A percentile compares a stretch with the other conserved stretches of the same genome.
Conservation (phyloP, 2,329 filamentous ascomycete genomes). For the Colletotrichum limetticola region DNA sequence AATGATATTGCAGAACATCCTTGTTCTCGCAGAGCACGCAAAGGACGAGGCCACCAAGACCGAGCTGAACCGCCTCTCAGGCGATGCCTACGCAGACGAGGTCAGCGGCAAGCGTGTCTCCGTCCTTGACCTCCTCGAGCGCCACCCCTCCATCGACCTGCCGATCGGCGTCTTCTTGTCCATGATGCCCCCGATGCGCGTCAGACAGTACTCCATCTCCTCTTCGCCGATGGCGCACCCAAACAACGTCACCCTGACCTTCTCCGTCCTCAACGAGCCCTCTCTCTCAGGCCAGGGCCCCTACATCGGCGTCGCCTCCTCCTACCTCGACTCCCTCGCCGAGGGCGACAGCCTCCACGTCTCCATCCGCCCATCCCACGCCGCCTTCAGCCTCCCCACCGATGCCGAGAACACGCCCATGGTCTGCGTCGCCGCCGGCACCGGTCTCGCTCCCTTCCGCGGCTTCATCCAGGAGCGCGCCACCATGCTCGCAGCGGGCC, state of each 20-base stretch:
- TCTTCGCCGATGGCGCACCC: conserved; percentile 72
- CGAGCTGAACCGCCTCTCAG: conserved; percentile 50
- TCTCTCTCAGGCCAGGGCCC: conserved; percentile 60
- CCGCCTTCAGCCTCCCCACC: conserved; percentile 55
- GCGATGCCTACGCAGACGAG: conserved; percentile 50
- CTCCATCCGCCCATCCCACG: conserved; percentile 55
- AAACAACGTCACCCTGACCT: conserved; percentile 69
- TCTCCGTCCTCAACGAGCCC: conserved; percentile 66
- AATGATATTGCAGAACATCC: conserved; percentile 47
- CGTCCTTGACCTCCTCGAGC: conserved; percentile 70
- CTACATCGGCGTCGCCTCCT: conserved; percentile 70
- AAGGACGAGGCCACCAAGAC: conserved; percentile 46
- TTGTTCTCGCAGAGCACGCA: conserved; percentile 37
- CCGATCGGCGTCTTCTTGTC: conserved; percentile 70
- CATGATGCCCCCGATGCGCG: conserved; percentile 71
- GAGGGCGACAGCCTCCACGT: conserved; percentile 59
- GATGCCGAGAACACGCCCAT: conserved; percentile 53
- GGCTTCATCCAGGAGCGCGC: conserved; percentile 50
- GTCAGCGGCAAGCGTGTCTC: conserved; percentile 61
- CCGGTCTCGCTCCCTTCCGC: conserved; percentile 58
- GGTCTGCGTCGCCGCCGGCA: conserved; percentile 62
- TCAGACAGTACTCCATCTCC: conserved; percentile 68
- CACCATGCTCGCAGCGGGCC: conserved; percentile 46
- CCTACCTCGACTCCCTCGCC: conserved; percentile 65
- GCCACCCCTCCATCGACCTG: conserved; percentile 62